Conservation (phyloP, 768 basidiomycete species). For the Lyophyllum semitale region DNA sequence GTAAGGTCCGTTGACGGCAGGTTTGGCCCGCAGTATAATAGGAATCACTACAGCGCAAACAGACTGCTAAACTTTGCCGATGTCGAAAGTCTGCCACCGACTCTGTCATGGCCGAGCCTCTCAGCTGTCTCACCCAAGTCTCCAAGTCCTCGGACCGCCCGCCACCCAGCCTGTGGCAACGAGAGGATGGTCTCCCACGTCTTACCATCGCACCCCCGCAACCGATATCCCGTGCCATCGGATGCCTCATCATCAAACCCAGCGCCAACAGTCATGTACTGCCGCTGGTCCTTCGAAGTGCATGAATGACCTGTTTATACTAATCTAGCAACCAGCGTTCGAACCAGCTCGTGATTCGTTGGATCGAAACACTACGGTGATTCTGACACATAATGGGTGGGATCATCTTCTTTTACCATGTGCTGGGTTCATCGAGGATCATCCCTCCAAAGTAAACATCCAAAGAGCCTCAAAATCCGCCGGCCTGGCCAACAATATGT, state of each 20-base stretch:
- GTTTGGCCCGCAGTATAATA: not conserved
- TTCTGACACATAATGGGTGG: not conserved
- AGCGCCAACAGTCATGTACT: slow-evolving; percentile 4
- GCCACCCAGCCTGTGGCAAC: not conserved
- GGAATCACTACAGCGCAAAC: not conserved
- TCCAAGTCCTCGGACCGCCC: not conserved
- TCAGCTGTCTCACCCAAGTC: not conserved
- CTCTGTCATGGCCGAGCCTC: not conserved
- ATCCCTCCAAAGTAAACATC: not conserved
- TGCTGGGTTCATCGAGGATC: not conserved
- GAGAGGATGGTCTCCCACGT: slow-evolving; percentile 3
- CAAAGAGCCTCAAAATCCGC: not conserved
- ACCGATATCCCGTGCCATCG: not conserved
- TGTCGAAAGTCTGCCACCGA: slow-evolving; percentile 3
- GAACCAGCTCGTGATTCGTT: not conserved
- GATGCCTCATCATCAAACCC: not conserved
- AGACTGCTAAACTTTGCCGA: not conserved
- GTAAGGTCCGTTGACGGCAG: not conserved
- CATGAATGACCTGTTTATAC: not conserved
- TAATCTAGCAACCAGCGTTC: not conserved
- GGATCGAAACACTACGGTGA: not conserved
- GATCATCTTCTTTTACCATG: not conserved
- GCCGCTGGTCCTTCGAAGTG: not conserved
- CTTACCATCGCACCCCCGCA: slow-evolving; percentile 1
- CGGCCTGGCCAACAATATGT: not conserved